phyloP scores from a whole-genome alignment of 1,284 basidiomycete genomes.

The Psilocybe mexicana region DNA sequence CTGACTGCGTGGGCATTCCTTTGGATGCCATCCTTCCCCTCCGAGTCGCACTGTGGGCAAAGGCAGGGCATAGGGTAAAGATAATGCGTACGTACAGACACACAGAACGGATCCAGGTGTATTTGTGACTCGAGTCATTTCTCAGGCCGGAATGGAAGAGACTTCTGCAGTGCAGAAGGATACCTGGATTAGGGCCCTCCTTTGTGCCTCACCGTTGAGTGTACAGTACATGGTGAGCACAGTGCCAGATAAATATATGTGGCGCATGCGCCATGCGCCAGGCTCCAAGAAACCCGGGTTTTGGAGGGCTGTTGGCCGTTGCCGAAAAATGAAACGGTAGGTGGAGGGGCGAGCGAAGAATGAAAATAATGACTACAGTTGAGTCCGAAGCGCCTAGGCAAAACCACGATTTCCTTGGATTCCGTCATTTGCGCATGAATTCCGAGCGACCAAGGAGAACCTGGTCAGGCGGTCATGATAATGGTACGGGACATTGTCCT shows the following conservation, averaged over 20 bases:
- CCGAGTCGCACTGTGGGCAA: background rate
- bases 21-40: background rate
- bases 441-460: background rate
- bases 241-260: constrained; percentile 1
- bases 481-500: background rate
- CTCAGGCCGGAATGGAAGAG: background rate
- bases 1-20: background rate
- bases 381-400: background rate
- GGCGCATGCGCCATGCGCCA: background rate
- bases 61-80: background rate
- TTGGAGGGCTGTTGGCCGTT: background rate
- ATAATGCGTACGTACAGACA: background rate
- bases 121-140: background rate
- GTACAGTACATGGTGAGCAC: background rate
- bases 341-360: background rate
- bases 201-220: background rate
- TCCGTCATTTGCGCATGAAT: background rate
- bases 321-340: background rate
- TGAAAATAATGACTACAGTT: background rate
- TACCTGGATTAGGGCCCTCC: background rate
- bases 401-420: background rate
- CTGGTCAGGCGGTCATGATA: background rate
- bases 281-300: background rate
- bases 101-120: background rate
- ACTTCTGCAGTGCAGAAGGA: background rate